These are phyloP conservation scores for Knufia fluminis DNA, from an alignment of 2,329 filamentous ascomycete species.

Conservation along the genomic window DNA sequence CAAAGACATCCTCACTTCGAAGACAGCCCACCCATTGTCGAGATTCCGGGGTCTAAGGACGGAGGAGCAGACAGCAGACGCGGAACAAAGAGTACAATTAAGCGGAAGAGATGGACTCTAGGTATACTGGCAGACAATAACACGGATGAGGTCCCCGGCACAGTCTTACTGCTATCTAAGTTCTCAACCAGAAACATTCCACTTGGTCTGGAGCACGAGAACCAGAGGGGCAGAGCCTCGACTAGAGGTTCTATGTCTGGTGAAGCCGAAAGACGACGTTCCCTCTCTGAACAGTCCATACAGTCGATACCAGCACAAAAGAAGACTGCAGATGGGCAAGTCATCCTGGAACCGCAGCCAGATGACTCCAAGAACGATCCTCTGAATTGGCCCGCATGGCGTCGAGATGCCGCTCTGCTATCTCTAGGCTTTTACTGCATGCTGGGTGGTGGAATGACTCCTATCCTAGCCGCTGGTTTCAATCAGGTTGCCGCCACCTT, in stretches of 20 bases:
- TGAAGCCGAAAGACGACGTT: neutral
- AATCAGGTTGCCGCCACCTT: conserved; percentile 63
- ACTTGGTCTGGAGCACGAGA: conserved; percentile 49
- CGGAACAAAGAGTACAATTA: neutral
- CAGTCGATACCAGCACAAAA: conserved; percentile 42
- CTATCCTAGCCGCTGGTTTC: conserved; percentile 83
- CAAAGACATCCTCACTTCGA: neutral
- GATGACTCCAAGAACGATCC: conserved; percentile 87
- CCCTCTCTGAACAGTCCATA: conserved; percentile 22
- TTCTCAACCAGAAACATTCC: conserved; percentile 51
- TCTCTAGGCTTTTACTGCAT: conserved; percentile 88
- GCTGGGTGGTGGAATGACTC: conserved; percentile 86
- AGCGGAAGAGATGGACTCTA: conserved; percentile 45
- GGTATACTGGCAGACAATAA: conserved; percentile 74
- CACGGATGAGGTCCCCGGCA: conserved; percentile 78
- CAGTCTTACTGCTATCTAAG: conserved; percentile 49
- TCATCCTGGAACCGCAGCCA: conserved; percentile 84
- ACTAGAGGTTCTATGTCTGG: conserved; percentile 25
- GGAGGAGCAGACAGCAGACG: neutral
- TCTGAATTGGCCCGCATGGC: conserved; percentile 79
- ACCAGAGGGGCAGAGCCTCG: conserved; percentile 31
- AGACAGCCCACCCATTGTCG: no score
- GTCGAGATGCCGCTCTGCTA: conserved; percentile 68
- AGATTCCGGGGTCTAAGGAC: no score
- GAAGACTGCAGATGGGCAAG: conserved; percentile 67